Percentiles rank a stretch among this genome's conserved stretches.
These are phyloP conservation scores for Coniochaeta prunicola DNA, from an alignment of 2,329 filamentous ascomycete genomes.

Conservation along the genomic window DNA sequence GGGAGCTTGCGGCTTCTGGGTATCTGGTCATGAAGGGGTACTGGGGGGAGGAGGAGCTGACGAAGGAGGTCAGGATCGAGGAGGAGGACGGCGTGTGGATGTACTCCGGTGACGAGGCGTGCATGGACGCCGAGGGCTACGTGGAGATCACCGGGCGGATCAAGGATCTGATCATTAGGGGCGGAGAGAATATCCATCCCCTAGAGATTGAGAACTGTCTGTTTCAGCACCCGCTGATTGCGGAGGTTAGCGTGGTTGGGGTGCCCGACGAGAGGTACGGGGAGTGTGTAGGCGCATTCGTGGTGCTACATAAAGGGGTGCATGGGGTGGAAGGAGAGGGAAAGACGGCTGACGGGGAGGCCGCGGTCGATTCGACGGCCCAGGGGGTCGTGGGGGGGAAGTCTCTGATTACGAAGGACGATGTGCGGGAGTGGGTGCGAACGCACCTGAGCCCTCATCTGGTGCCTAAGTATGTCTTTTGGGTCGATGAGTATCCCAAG, in stretches of 20 bases:
- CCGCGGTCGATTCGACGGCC: conserved; percentile 4
- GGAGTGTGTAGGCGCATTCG: conserved; percentile 79
- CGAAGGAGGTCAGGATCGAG: conserved; percentile 53
- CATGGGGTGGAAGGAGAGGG: conserved; percentile 16
- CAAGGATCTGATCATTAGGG: conserved; percentile 92
- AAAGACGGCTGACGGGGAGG: conserved; percentile 14
- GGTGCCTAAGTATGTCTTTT: conserved; percentile 87
- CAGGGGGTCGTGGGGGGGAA: conserved; percentile 10
- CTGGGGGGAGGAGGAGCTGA: conserved; percentile 66
- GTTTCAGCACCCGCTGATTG: conserved; percentile 61
- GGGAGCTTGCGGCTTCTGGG: conserved; percentile 76
- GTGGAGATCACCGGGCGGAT: conserved; percentile 84
- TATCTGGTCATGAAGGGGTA: conserved; percentile 92
- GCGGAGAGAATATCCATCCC: conserved; percentile 93
- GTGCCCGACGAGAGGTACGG: conserved; percentile 77
- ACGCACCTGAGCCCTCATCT: conserved; percentile 64
- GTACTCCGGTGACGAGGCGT: conserved; percentile 85
- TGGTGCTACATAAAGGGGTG: conserved; percentile 46
- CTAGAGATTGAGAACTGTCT: conserved; percentile 88
- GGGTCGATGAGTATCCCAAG: conserved; percentile 78
- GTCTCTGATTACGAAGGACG: conserved; percentile 41
- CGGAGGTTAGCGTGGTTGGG: conserved; percentile 77
- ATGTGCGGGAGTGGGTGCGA: conserved; percentile 66
- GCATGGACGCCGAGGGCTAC: conserved; percentile 77
- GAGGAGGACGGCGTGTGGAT: conserved; percentile 66